phyloP scores from a whole-genome alignment of 805 yeast species.

The Maudiozyma saulgeensis region DNA sequence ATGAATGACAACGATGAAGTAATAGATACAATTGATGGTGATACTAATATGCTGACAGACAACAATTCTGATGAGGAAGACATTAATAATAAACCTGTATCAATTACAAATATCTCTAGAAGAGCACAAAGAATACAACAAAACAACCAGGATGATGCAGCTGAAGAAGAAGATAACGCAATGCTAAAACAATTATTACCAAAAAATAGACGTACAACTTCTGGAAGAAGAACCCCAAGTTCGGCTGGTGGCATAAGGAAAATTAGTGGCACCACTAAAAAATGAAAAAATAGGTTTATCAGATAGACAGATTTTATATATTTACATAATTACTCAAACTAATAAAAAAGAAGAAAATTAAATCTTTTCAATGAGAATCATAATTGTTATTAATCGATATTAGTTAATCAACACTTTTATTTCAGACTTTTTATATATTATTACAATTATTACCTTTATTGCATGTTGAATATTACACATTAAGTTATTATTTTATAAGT shows the following conservation, averaged over 20 bases:
- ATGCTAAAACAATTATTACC: slow-evolving; percentile 24
- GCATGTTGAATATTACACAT: too few relatives aligned
- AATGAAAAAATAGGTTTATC: slow-evolving; percentile 4
- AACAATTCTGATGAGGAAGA: slow-evolving; percentile 12
- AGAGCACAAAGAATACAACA: slow-evolving; percentile 5
- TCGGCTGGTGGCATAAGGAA: slow-evolving; percentile 28
- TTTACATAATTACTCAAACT: too few relatives aligned
- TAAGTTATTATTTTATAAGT: too few relatives aligned
- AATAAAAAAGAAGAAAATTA: too few relatives aligned
- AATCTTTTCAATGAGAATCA: too few relatives aligned
- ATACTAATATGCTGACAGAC: slow-evolving; percentile 6
- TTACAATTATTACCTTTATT: neutral
- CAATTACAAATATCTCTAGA: slow-evolving; percentile 7
- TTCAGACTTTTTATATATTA: neutral
- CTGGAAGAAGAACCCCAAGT: slow-evolving; percentile 28
- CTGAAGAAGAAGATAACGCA: slow-evolving; percentile 9
- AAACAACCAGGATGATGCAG: neutral
- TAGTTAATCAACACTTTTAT: too few relatives aligned
- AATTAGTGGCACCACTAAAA: slow-evolving; percentile 26
- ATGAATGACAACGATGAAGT: neutral
- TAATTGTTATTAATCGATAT: too few relatives aligned
- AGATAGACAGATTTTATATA: too few relatives aligned
- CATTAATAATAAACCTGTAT: slow-evolving; percentile 18
- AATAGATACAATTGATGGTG: neutral
- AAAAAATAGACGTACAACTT: slow-evolving; percentile 22